Base-by-base conservation (phyloP, 768 basidiomycete species). In the Xerocomus potaroensis region DNA sequence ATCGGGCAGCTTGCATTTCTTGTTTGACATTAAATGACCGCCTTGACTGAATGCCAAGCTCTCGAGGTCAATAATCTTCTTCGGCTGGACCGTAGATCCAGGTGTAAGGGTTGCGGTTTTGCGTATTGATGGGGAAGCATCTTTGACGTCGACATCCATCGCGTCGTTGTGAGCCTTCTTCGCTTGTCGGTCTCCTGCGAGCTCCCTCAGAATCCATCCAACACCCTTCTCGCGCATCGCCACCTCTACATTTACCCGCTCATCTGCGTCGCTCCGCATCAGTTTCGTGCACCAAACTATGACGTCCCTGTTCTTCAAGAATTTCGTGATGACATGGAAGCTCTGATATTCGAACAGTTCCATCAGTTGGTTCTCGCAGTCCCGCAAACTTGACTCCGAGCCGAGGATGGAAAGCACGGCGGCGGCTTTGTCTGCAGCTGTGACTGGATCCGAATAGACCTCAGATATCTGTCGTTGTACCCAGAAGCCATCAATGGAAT, bases 211-310 rank as follows among this genome's bases (percentile, higher is more conserved):
- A 63, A 99, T 97, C 93, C 93, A 98, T 0, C 91, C 94, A 9
- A 94, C 79, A 12, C 91, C 92, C 68, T 91, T 95, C 72, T 98
- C 95, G 36, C 95, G 77, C 96, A 99, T 99, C 0, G 91, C 91
- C 4, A 98, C 95, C 68, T 98, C 95, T 31, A 96, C 80, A 60
- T 97, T 91, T 34, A 94, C 81, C 37, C 87, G 80, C 63, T 91
- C 91, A 36, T 97, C 87, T 0, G 88, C 88, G 56, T 86, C 83
- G 44, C 85, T 87, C 21, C 95, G 81, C 68, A 91, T 88, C 41
- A 97, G 78, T 68, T 94, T 94, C 38, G 96, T 99, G 59, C 92
- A 96, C 96, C 96, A 99, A 0, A 97, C 92, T 40, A 98, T 75
- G 48, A 91, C 87, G 42, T 99, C 96, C 45, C 94, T 82, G 71